These are phyloP conservation scores for Trapa bicornis DNA, from an alignment of 345 rosid species.

Conservation along the genomic window DNA sequence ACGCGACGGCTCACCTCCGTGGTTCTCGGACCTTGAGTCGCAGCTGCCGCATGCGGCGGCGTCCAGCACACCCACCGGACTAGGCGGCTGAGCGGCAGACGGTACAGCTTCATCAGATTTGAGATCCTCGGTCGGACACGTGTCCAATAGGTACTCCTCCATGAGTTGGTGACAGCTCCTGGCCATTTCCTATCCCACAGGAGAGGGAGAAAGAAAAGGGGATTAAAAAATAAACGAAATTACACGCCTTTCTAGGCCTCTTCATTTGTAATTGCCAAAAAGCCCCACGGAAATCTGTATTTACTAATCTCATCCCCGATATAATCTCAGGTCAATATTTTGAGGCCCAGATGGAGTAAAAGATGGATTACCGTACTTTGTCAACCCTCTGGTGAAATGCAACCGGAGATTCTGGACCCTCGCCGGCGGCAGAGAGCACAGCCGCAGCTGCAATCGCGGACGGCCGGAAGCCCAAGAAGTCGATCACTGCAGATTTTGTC, in stretches of 20 bases:
- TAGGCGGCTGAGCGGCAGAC: constrained; percentile 22
- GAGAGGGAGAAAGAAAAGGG: constrained; percentile 1
- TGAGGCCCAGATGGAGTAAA: background rate
- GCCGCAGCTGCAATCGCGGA: constrained; percentile 53
- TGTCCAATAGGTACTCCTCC: constrained; percentile 49
- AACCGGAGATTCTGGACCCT: constrained; percentile 8
- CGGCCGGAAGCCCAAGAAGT: constrained; percentile 40
- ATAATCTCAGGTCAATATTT: background rate
- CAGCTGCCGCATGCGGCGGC: constrained; percentile 52
- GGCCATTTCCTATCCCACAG: constrained; percentile 38
- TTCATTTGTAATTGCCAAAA: background rate
- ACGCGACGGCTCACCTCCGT: constrained; percentile 16
- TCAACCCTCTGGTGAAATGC: constrained; percentile 21
- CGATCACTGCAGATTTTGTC: constrained; percentile 26
- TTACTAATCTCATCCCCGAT: background rate
- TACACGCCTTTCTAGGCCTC: constrained; percentile 31
- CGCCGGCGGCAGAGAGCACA: constrained; percentile 27
- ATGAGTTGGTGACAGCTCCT: constrained; percentile 73
- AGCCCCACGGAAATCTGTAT: background rate
- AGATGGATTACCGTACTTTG: constrained; percentile 19
- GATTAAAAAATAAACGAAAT: constrained; percentile 3
- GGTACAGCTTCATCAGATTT: constrained; percentile 19
- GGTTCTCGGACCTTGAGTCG: constrained; percentile 30
- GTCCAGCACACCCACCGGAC: constrained; percentile 56
- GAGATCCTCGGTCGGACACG: constrained; percentile 31